Conservation (phyloP, 176 grass and related monocot species). For the Bromus sterilis region DNA sequence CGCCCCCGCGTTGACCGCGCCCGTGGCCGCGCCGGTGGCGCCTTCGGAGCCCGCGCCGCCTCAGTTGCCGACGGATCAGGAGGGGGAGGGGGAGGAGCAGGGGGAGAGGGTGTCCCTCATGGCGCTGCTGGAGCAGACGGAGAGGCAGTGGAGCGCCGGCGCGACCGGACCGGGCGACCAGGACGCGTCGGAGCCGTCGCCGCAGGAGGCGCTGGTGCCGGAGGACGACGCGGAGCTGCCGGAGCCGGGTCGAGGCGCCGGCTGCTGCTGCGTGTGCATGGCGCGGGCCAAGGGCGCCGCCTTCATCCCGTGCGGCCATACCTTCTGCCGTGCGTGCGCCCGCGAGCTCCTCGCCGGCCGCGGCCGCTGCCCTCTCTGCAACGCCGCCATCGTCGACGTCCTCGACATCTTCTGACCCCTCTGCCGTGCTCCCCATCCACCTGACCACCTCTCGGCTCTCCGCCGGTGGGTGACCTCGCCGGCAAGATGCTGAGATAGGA, state of each 20-base stretch:
- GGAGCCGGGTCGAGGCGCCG: background rate
- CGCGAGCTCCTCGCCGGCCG: constrained; percentile 79
- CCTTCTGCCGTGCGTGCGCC: constrained; percentile 78
- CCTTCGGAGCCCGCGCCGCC: too few species aligned
- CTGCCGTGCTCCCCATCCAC: background rate
- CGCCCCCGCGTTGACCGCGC: background rate
- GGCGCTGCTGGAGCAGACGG: constrained; percentile 90
- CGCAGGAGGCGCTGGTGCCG: background rate
- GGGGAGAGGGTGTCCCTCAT: constrained; percentile 73
- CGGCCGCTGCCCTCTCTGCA: constrained; percentile 85
- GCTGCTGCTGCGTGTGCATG: constrained; percentile 88
- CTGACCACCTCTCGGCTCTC: background rate
- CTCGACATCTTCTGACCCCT: constrained; percentile 71
- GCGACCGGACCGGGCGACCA: background rate
- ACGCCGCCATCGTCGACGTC: constrained; percentile 76
- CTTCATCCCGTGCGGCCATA: constrained; percentile 88
- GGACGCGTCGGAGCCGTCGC: background rate
- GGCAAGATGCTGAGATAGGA: constrained; percentile 3
- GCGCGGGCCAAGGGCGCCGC: constrained; percentile 66
- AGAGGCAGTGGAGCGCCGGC: constrained; percentile 51
- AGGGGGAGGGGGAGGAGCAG: constrained; percentile 14
- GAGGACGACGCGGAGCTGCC: constrained; percentile 12
- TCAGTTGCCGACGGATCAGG: background rate
- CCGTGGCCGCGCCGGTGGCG: background rate
- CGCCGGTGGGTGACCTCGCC: background rate